These are phyloP conservation scores for Leishmania braziliensis DNA, from an alignment of 208 protist genomes.

Conservation along the genomic window DNA sequence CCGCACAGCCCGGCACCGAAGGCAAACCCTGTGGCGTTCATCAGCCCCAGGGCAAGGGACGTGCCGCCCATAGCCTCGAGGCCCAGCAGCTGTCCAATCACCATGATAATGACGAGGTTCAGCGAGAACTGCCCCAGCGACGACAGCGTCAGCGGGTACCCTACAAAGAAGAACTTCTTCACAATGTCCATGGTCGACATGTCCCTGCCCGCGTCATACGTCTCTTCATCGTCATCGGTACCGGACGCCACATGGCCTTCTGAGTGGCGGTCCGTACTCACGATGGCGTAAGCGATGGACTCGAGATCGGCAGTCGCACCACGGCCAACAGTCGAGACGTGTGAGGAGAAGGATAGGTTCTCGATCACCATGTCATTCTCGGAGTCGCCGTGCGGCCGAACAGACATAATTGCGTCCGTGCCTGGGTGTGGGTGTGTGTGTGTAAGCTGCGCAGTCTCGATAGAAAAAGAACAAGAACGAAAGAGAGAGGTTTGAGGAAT, in stretches of 20 bases:
- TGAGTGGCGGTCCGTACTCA: conserved; percentile 13
- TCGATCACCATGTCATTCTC: conserved; percentile 32
- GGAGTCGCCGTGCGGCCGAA: conserved; percentile 21
- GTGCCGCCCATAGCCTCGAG: conserved; percentile 72
- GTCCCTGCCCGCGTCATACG: conserved; percentile 24
- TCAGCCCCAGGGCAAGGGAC: conserved; percentile 69
- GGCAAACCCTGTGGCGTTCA: conserved; percentile 88
- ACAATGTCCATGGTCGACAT: conserved; percentile 38
- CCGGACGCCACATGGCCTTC: conserved; percentile 7
- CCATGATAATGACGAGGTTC: conserved; percentile 65
- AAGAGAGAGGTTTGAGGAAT: background rate
- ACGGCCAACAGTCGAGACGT: conserved; percentile 25
- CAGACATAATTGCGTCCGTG: background rate
- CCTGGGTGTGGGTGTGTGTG: background rate
- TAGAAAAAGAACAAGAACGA: background rate
- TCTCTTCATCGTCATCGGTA: conserved; percentile 19
- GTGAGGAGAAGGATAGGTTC: conserved; percentile 46
- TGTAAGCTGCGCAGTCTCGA: background rate
- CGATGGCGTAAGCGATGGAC: conserved; percentile 36
- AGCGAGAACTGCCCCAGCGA: conserved; percentile 80
- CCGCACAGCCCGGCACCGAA: conserved; percentile 85
- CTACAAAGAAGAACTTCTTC: conserved; percentile 67
- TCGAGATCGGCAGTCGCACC: conserved; percentile 27
- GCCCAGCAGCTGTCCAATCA: conserved; percentile 63
- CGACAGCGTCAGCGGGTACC: conserved; percentile 74